Percentiles rank a stretch among this genome's conserved stretches.
These are phyloP conservation scores for Helichrysum umbraculigerum DNA, from an alignment of 129 eudicot species.

Conservation along the genomic window DNA sequence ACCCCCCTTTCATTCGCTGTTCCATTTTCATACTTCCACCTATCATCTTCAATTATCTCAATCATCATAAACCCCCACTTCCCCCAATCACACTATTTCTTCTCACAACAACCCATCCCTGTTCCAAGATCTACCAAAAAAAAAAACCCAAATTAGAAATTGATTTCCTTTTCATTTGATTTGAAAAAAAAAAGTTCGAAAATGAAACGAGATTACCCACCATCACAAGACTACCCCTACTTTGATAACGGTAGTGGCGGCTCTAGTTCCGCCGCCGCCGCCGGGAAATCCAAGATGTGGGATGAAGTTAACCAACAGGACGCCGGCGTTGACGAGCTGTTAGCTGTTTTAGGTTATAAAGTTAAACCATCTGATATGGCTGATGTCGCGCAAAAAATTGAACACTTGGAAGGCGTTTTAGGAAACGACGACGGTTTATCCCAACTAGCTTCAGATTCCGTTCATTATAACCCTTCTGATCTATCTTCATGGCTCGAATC, in stretches of 20 bases:
- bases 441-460: constrained; percentile 52
- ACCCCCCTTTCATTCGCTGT: constrained; percentile 15
- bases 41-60: not conserved
- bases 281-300: constrained; percentile 34
- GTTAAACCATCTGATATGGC: constrained; percentile 72
- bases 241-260: not conserved
- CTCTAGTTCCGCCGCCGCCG: constrained; percentile 17
- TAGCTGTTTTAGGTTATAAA: constrained; percentile 66
- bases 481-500: constrained; percentile 64
- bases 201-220: constrained; percentile 33
- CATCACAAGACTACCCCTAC: not conserved
- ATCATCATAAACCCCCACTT: not conserved
- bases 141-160: too few species aligned
- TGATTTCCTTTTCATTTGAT: not conserved
- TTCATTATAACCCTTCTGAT: constrained; percentile 81
- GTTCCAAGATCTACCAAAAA: not conserved
- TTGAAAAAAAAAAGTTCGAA: too few species aligned
- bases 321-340: constrained; percentile 65
- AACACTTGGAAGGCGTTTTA: constrained; percentile 61
- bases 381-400: constrained; percentile 66
- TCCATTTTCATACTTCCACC: constrained; percentile 28
- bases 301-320: constrained; percentile 41
- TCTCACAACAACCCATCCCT: constrained; percentile 8
- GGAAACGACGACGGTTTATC: constrained; percentile 54
- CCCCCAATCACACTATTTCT: constrained; percentile 4